Base-by-base conservation (phyloP, 106 monocot genomes). In the Allium sativum region DNA sequence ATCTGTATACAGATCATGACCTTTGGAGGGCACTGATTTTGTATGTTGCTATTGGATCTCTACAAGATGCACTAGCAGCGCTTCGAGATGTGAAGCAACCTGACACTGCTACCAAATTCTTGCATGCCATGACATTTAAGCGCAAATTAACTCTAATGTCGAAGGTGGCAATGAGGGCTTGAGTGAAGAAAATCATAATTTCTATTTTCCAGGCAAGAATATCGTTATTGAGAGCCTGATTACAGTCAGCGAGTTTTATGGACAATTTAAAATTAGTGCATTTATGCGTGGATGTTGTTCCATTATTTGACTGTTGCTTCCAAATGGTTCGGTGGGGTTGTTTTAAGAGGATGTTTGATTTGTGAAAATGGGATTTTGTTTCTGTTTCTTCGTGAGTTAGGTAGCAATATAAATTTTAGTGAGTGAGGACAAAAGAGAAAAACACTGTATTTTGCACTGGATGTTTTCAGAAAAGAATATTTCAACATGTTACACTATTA, bases 1-100 rank as follows among this genome's bases (percentile, higher is more conserved):
- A 92, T 66, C 92, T 92, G 48, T 69, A 61, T 21, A 80, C 46
- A 48, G 92, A 98, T 61, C 98, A 88, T 63, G 83, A 98, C 67
- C 80, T 98, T 18, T 98, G 98, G 98, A 98, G 98, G 80, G 87
- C 98, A 40, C 51, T 88, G 46, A 81, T 92, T 52, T 66, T 98
- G 15, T 98, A 88, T 59, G 92, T 92, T 51, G 98, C 98, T 66
- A 79, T 92, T 21, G 98, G 98, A 74, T 82, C 82, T 54, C 71
- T 92, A 21, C 75, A 78, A 9, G 98, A 92, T 66, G 98, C 88
- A 59, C 69, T 98, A 44, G 72, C 82, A 45, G 82, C 92, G 21
- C 88, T 98, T 52, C 84, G 88, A 47, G 78, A 88, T 45, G 77
- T 79, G 7, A 75, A 83, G 53, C 82, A 83, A n/a, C 88, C 84